Evolutionary conservation across 2,329 filamentous ascomycete species (phyloP).

Genomic region (Chalara sp.): DNA sequence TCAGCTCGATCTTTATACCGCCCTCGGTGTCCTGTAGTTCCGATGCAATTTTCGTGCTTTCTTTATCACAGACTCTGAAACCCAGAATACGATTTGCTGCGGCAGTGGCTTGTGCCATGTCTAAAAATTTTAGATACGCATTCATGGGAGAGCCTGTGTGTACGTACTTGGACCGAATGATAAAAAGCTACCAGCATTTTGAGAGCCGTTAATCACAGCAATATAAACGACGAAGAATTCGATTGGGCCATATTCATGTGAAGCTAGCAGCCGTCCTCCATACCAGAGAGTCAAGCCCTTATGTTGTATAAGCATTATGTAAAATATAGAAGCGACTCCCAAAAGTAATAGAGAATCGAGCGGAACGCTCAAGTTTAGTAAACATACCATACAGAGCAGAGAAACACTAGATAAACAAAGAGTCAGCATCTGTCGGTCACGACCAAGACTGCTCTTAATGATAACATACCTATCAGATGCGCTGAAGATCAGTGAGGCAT

Average conservation of each 20-base stretch:
- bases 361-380: too few species aligned
- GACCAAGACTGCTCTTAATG: too few species aligned
- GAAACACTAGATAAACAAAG: too few species aligned
- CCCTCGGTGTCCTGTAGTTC: conserved; percentile 24
- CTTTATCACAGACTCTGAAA: conserved; percentile 16
- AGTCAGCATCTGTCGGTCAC: too few species aligned
- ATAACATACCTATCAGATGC: conserved; percentile 38
- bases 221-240: conserved; percentile 50
- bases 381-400: too few species aligned
- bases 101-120: conserved; percentile 51
- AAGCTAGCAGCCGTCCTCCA: conserved; percentile 9
- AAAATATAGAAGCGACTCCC: too few species aligned
- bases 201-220: conserved; percentile 43
- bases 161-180: conserved; percentile 38
- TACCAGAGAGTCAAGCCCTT: conserved; percentile 55
- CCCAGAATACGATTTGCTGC: conserved; percentile 53
- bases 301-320: conserved; percentile 41
- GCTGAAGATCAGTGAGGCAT: conserved; percentile 44
- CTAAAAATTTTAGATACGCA: conserved; percentile 7
- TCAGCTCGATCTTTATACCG: conserved; percentile 50
- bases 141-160: background rate
- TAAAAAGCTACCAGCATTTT: conserved; percentile 46
- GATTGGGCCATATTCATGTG: conserved; percentile 27
- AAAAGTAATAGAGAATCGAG: too few species aligned
- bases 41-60: conserved; percentile 2